These are phyloP conservation scores for Globisporangium barbulae DNA, from an alignment of 352 stramenopile genomes.

Conservation along the genomic window DNA sequence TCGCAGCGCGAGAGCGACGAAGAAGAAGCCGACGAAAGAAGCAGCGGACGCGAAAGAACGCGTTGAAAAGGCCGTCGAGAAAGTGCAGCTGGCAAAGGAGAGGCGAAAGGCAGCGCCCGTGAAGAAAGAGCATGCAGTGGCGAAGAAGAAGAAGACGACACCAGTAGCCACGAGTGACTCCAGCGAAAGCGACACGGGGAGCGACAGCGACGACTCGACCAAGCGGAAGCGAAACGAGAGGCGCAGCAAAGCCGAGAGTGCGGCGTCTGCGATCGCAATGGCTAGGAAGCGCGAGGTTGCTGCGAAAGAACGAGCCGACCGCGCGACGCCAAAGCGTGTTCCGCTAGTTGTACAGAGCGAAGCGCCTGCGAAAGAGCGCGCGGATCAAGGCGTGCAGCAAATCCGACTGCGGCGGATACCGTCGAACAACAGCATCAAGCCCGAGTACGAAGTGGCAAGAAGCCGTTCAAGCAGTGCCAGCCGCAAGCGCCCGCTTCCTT, in stretches of 20 bases:
- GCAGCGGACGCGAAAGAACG: not conserved
- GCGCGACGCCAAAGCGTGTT: not conserved
- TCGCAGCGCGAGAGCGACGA: not conserved
- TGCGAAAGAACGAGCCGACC: slow-evolving; percentile 14
- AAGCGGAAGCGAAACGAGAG: not conserved
- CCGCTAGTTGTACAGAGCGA: not conserved
- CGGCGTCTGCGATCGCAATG: slow-evolving; percentile 1
- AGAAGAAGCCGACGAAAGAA: slow-evolving; percentile 4
- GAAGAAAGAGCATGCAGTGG: not conserved
- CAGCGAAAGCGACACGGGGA: not conserved
- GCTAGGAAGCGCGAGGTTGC: slow-evolving; percentile 6
- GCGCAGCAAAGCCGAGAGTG: not conserved
- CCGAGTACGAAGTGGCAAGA: not conserved
- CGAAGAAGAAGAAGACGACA: not conserved
- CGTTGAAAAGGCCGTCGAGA: not conserved
- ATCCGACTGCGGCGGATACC: not conserved
- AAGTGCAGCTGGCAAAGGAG: not conserved
- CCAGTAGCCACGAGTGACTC: slow-evolving; percentile 1
- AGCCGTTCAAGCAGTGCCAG: slow-evolving; percentile 4
- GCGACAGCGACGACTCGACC: not conserved
- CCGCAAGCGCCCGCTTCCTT: slow-evolving; percentile 17
- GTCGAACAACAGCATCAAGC: not conserved
- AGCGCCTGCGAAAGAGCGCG: not conserved
- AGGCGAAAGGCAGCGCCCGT: not conserved
- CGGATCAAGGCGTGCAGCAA: not conserved